These are phyloP conservation scores for Paramecium sexaurelia DNA, from an alignment of 73 alveolate species.

Conservation along the genomic window DNA sequence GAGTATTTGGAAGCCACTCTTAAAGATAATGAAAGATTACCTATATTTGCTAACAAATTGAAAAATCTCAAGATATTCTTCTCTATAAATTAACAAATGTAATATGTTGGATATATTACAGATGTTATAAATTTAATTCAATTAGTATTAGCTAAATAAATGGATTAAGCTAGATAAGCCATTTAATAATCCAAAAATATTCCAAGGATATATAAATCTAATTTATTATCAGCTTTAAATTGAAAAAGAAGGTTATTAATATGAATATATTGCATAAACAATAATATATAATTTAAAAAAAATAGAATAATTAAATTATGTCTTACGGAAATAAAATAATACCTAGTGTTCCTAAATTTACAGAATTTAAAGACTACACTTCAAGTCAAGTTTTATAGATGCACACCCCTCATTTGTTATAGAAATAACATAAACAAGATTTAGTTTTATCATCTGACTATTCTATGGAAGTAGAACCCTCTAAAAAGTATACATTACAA, in stretches of 20 bases:
- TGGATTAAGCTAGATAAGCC: not conserved
- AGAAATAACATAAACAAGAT: not conserved
- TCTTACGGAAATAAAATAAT: constrained; percentile 9
- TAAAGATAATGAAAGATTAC: not conserved
- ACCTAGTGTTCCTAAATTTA: constrained; percentile 56
- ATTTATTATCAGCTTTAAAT: not conserved
- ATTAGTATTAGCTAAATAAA: not conserved
- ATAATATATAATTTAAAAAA: not conserved
- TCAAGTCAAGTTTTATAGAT: constrained; percentile 4
- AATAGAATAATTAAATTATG: not conserved
- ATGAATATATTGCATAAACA: not conserved
- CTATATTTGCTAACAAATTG: not conserved
- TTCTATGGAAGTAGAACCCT: constrained; percentile 45
- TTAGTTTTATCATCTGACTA: constrained; percentile 6
- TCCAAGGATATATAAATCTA: not conserved
- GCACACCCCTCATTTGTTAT: constrained; percentile 44
- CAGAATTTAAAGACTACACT: constrained; percentile 10
- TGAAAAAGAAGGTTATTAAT: not conserved
- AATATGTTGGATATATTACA: not conserved
- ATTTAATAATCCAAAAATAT: not conserved
- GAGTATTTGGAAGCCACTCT: not conserved
- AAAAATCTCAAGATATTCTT: not conserved
- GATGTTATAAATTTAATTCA: not conserved
- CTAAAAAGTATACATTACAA: constrained; percentile 9
- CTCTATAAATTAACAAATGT: not conserved